A percentile compares a stretch with the other conserved stretches of the same genome.
phyloP scores from a whole-genome alignment of 306 rosid species.

The Malus asiatica region DNA sequence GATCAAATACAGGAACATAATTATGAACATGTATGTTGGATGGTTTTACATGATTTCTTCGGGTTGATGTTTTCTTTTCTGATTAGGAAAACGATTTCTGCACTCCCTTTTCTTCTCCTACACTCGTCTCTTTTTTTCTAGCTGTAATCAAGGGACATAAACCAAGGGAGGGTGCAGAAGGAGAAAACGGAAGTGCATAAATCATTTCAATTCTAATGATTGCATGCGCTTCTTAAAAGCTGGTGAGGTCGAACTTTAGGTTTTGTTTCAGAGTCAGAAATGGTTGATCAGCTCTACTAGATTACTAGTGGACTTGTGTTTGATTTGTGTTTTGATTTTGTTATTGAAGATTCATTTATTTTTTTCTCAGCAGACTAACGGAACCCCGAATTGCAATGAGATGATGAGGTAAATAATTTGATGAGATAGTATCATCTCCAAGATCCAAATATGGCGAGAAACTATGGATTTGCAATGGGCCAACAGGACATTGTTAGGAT shows the following conservation, averaged over 20 bases:
- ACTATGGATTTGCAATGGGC: conserved; percentile 54
- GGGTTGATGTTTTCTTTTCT: not conserved
- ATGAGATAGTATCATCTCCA: not conserved
- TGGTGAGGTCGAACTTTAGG: not conserved
- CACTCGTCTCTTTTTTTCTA: no score
- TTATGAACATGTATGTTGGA: not conserved
- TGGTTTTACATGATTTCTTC: not conserved
- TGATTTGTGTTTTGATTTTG: not conserved
- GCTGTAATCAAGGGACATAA: no score
- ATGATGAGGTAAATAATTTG: conserved; percentile 6
- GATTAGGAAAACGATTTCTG: no score
- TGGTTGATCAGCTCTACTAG: not conserved
- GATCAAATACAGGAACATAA: not conserved
- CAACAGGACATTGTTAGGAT: conserved; percentile 59
- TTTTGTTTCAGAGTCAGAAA: not conserved
- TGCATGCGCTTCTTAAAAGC: not conserved
- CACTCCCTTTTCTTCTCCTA: no score
- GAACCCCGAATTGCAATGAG: not conserved
- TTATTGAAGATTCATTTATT: not conserved
- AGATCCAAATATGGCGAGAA: conserved; percentile 34
- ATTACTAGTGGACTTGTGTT: not conserved
- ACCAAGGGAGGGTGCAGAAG: no score
- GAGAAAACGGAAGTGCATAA: no score
- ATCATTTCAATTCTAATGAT: not conserved
- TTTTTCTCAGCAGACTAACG: not conserved